phyloP scores from a whole-genome alignment of 805 yeast genomes.

The Candida verbasci region DNA sequence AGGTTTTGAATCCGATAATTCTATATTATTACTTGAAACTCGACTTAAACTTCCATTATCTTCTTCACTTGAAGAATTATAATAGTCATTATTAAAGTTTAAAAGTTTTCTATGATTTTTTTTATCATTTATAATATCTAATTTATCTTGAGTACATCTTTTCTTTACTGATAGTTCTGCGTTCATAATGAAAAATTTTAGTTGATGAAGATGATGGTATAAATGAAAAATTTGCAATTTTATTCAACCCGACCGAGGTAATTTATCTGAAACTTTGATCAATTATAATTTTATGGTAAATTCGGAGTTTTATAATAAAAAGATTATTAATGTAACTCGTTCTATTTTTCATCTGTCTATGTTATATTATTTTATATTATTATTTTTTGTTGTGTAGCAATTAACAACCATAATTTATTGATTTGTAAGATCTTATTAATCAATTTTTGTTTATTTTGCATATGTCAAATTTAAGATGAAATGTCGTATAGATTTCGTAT shows the following conservation, averaged over 20 bases:
- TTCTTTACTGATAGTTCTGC: not conserved
- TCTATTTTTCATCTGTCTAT: too few species aligned
- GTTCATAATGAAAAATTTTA: not conserved
- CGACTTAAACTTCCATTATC: not conserved
- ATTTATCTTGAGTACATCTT: slow-evolving; percentile 1
- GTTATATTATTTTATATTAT: too few species aligned
- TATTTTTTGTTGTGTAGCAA: slow-evolving; percentile 1
- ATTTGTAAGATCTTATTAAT: too few species aligned
- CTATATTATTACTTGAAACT: not conserved
- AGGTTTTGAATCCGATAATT: slow-evolving; percentile 2
- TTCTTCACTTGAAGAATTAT: slow-evolving; percentile 7
- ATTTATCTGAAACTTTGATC: not conserved
- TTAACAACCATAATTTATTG: too few species aligned
- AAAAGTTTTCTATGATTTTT: slow-evolving; percentile 16
- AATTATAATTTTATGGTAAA: not conserved
- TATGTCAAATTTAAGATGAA: not conserved
- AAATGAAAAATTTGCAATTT: too few species aligned
- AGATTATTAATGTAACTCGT: too few species aligned
- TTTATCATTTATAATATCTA: slow-evolving; percentile 14
- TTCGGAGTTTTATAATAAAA: not conserved
- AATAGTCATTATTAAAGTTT: slow-evolving; percentile 15
- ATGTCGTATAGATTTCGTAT: too few species aligned
- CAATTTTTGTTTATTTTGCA: too few species aligned
- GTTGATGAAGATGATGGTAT: not conserved
- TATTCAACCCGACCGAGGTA: not conserved